A percentile compares a stretch with the other conserved stretches of the same genome.
phyloP scores from a whole-genome alignment of 208 protist species.

The Leishmania aethiopica region DNA sequence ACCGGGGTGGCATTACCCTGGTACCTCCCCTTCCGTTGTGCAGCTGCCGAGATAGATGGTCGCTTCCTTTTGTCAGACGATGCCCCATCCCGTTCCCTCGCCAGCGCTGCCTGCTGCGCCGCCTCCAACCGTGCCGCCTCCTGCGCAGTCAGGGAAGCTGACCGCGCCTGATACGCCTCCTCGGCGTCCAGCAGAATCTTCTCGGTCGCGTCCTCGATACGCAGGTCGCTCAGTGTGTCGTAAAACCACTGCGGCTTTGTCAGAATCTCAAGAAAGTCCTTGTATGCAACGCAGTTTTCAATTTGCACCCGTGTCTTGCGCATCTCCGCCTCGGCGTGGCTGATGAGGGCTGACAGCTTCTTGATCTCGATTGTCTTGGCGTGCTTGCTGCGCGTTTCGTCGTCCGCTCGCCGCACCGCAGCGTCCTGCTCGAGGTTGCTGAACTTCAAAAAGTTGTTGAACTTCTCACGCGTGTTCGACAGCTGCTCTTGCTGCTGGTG shows the following conservation, averaged over 20 bases:
- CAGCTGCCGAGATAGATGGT: background rate
- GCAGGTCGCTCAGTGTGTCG: slow-evolving; percentile 75
- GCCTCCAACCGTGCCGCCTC: slow-evolving; percentile 19
- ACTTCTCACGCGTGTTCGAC: slow-evolving; percentile 91
- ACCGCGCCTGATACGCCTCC: slow-evolving; percentile 39
- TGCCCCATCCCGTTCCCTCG: background rate
- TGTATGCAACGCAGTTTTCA: slow-evolving; percentile 91
- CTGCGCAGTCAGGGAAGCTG: slow-evolving; percentile 23
- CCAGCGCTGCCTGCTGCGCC: background rate
- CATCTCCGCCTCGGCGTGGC: slow-evolving; percentile 88
- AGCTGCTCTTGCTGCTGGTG: slow-evolving; percentile 94
- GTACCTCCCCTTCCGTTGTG: background rate
- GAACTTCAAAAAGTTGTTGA: slow-evolving; percentile 95
- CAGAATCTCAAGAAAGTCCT: slow-evolving; percentile 93
- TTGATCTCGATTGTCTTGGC: slow-evolving; percentile 96
- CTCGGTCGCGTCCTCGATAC: slow-evolving; percentile 61
- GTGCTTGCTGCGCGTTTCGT: slow-evolving; percentile 90
- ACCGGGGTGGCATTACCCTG: background rate
- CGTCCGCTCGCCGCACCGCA: slow-evolving; percentile 93
- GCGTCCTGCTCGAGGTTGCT: slow-evolving; percentile 96
- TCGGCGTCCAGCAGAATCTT: slow-evolving; percentile 68
- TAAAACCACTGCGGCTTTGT: slow-evolving; percentile 85
- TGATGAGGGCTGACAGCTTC: slow-evolving; percentile 93
- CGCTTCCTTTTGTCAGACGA: slow-evolving; percentile 1
- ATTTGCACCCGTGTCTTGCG: slow-evolving; percentile 91